Evolutionary conservation across 768 basidiomycete species (phyloP).

Genomic region (Epithele typhae): DNA sequence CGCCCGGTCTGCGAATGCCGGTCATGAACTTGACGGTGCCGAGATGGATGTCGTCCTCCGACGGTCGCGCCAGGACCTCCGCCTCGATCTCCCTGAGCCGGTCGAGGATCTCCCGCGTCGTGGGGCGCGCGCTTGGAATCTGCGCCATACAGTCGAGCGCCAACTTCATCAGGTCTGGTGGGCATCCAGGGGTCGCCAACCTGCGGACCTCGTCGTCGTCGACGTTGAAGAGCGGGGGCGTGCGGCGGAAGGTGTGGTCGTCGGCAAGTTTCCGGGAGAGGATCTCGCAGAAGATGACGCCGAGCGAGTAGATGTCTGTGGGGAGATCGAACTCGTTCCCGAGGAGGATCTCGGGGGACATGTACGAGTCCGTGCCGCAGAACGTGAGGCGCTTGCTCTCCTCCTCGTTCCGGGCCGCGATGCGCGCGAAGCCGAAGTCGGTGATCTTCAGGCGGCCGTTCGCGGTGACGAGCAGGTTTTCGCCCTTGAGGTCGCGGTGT

Average conservation of each 20-base stretch:
- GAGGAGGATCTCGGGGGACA: constrained; percentile 93
- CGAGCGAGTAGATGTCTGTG: constrained; percentile 93
- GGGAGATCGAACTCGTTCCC: constrained; percentile 91
- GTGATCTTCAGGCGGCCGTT: constrained; percentile 96
- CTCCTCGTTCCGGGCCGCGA: constrained; percentile 88
- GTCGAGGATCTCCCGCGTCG: constrained; percentile 74
- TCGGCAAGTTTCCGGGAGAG: constrained; percentile 81
- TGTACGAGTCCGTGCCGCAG: constrained; percentile 90
- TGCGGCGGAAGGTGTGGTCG: constrained; percentile 70
- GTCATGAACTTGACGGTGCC: constrained; percentile 85
- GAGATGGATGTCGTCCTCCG: constrained; percentile 70
- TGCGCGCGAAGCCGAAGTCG: constrained; percentile 97
- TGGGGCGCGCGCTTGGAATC: constrained; percentile 67
- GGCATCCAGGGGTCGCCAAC: constrained; percentile 71
- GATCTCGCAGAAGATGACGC: constrained; percentile 92
- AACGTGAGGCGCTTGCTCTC: constrained; percentile 84
- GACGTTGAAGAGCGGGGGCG: constrained; percentile 74
- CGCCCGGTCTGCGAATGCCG: constrained; percentile 49
- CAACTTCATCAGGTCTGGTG: constrained; percentile 70
- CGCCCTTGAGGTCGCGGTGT: constrained; percentile 91
- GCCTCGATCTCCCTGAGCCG: constrained; percentile 77
- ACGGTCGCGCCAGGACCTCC: constrained; percentile 67
- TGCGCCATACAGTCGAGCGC: constrained; percentile 71
- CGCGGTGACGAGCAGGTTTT: constrained; percentile 91
- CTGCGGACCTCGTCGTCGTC: constrained; percentile 68